Percentiles rank a stretch among this genome's conserved stretches.
phyloP scores from a whole-genome alignment of 345 rosid species.

The Schrenkiella parvula region DNA sequence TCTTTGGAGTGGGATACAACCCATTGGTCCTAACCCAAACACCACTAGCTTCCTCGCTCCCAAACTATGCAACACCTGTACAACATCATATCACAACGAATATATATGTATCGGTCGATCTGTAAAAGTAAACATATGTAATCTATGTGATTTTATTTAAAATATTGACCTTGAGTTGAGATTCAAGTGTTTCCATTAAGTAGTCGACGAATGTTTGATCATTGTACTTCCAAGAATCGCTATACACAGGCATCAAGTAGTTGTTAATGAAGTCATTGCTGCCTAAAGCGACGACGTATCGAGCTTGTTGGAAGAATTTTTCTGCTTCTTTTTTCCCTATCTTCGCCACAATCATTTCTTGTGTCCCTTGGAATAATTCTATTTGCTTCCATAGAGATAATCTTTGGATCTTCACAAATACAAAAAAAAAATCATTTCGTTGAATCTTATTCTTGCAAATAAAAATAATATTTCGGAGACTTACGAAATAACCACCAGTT shows the following conservation, averaged over 20 bases:
- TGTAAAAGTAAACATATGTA: neutral
- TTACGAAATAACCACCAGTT: conserved; percentile 83
- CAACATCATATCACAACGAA: neutral
- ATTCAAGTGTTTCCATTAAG: conserved; percentile 64
- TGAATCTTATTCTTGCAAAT: neutral
- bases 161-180: conserved; percentile 52
- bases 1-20: conserved; percentile 98
- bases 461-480: conserved; percentile 17
- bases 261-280: conserved; percentile 99
- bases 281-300: conserved; percentile 82
- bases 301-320: conserved; percentile 60
- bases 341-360: conserved; percentile 43
- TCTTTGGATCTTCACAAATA: conserved; percentile 62
- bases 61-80: conserved; percentile 55
- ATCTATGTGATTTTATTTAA: neutral
- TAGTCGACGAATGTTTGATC: conserved; percentile 63
- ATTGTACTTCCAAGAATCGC: conserved; percentile 84
- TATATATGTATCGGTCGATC: neutral
- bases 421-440: neutral
- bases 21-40: conserved; percentile 94
- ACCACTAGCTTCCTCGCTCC: conserved; percentile 81
- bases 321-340: conserved; percentile 52
- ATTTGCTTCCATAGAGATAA: conserved; percentile 73
- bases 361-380: conserved; percentile 74
- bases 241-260: conserved; percentile 83